phyloP scores from a whole-genome alignment of 148 eudicot species.

The Heliosperma pusillum region DNA sequence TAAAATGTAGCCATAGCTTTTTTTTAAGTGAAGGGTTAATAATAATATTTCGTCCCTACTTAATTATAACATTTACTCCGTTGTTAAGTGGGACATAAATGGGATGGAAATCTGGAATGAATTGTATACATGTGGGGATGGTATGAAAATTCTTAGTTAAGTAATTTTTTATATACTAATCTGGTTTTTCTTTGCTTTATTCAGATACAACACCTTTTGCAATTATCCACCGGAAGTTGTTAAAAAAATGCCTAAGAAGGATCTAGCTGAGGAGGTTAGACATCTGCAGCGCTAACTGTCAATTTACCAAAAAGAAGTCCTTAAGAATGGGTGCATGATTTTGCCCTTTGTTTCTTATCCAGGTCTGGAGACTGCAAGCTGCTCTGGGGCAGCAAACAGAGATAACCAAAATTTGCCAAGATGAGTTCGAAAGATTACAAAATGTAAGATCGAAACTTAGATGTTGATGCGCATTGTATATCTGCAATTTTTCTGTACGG shows the following conservation, averaged over 20 bases:
- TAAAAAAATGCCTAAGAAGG: conserved; percentile 93
- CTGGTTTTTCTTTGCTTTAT: conserved; percentile 19
- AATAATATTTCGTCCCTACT: no score
- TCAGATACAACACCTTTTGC: conserved; percentile 83
- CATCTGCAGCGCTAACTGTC: neutral
- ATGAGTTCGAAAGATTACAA: conserved; percentile 87
- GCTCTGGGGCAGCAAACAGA: conserved; percentile 96
- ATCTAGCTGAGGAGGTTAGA: conserved; percentile 86
- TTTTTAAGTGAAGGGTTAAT: no score
- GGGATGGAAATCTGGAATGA: no score
- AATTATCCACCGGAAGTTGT: conserved; percentile 90
- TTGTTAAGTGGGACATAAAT: no score
- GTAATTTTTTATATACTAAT: conserved; percentile 1
- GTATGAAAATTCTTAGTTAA: neutral
- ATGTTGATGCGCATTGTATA: conserved; percentile 4
- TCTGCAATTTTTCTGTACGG: neutral
- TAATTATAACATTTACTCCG: no score
- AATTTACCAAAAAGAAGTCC: neutral
- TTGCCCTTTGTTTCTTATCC: conserved; percentile 17
- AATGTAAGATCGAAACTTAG: conserved; percentile 44
- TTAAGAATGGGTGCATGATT: neutral
- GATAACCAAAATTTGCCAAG: conserved; percentile 79
- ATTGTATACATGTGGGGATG: neutral
- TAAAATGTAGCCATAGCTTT: no score
- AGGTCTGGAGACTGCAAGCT: conserved; percentile 99